These are phyloP conservation scores for Ceriops tagal DNA, from an alignment of 345 rosid species.

Conservation along the genomic window DNA sequence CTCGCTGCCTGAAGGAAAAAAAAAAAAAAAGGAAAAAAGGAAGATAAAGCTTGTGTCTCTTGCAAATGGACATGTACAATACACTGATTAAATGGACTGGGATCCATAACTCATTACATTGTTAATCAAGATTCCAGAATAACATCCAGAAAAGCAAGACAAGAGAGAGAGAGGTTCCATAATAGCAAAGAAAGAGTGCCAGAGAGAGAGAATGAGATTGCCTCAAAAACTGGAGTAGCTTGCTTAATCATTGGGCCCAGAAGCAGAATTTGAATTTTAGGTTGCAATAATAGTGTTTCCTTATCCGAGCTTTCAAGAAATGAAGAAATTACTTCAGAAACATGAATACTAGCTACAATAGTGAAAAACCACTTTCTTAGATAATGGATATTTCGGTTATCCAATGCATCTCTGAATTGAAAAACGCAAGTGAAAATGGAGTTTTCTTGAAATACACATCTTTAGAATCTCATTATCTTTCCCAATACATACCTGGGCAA, in stretches of 20 bases:
- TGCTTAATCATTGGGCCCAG: background rate
- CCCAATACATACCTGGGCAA: slow-evolving; percentile 66
- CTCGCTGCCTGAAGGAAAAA: slow-evolving; percentile 60
- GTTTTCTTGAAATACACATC: background rate
- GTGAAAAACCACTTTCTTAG: too few relatives aligned
- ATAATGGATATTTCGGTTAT: too few relatives aligned
- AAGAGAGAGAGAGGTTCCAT: background rate
- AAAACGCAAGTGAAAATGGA: background rate
- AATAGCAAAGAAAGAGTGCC: too few relatives aligned
- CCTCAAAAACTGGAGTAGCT: background rate
- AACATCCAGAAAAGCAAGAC: background rate
- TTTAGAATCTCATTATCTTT: background rate
- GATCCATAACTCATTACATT: background rate
- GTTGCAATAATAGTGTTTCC: too few relatives aligned
- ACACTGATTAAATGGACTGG: background rate
- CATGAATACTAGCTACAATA: too few relatives aligned
- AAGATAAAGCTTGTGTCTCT: slow-evolving; percentile 12
- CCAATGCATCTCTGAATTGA: background rate
- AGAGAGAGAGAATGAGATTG: too few relatives aligned
- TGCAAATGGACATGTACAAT: background rate
- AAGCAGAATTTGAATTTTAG: background rate
- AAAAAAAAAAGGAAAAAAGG: background rate
- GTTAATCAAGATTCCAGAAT: background rate
- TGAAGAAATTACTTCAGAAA: too few relatives aligned
- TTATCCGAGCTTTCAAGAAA: too few relatives aligned